Conservation (phyloP, 257 asterid species). For the Anisodus acutangulus region DNA sequence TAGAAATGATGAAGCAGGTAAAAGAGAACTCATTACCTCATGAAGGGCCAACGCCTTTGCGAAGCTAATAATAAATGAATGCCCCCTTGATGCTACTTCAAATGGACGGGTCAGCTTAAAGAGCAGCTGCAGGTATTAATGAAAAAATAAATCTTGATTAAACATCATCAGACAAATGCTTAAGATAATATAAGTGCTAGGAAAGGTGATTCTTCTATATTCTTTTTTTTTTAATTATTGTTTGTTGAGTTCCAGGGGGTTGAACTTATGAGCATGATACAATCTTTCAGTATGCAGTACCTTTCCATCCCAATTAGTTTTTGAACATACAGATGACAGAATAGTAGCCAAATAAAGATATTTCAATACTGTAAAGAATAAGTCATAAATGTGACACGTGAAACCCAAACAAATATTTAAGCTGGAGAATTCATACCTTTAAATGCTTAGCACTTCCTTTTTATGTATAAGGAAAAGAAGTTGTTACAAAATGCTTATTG, state of each 20-base stretch:
- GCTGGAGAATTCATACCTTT: not conserved
- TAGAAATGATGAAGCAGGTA: conserved; percentile 32
- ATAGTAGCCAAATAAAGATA: not conserved
- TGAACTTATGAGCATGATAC: conserved; percentile 10
- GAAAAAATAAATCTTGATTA: conserved; percentile 29
- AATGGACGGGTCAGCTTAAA: conserved; percentile 88
- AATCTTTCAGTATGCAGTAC: not conserved
- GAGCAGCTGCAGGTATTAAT: conserved; percentile 65
- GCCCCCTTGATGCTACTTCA: conserved; percentile 97
- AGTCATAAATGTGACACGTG: conserved; percentile 9
- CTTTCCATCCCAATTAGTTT: not conserved
- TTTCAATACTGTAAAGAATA: not conserved
- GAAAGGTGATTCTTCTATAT: not conserved
- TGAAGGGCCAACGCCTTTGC: conserved; percentile 78
- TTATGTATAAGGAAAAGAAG: not conserved
- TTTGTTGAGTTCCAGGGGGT: not conserved
- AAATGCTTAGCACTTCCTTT: not conserved
- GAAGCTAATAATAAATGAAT: conserved; percentile 95
- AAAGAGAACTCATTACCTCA: conserved; percentile 64
- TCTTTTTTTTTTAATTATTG: not conserved
- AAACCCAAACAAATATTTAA: conserved; percentile 11
- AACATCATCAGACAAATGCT: conserved; percentile 18
- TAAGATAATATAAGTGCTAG: conserved; percentile 6
- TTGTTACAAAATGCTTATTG: not conserved
- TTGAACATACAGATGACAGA: not conserved